phyloP scores from a whole-genome alignment of 208 protist genomes.

The Herpetomonas tarakana region DNA sequence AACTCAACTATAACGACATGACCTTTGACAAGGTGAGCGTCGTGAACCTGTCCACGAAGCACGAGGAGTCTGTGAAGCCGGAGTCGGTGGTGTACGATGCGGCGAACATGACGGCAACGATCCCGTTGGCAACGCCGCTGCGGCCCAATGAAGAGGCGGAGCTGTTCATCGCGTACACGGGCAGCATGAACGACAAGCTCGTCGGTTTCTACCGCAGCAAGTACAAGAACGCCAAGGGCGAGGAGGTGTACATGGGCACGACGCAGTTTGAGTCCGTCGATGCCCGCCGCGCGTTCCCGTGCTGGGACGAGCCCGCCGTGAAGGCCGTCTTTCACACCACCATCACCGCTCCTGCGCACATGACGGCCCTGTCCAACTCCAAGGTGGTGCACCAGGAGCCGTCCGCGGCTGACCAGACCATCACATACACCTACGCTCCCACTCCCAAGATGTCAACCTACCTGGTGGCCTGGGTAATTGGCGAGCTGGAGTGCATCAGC shows the following conservation, averaged over 20 bases:
- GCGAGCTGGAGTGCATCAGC: slow-evolving; percentile 72
- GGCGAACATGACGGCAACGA: slow-evolving; percentile 21
- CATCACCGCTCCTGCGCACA: slow-evolving; percentile 61
- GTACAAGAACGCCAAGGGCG: slow-evolving; percentile 73
- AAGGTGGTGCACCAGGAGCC: slow-evolving; percentile 10
- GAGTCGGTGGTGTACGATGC: slow-evolving; percentile 30
- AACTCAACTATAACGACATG: slow-evolving; percentile 67
- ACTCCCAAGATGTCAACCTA: slow-evolving; percentile 95
- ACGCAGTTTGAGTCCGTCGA: slow-evolving; percentile 95
- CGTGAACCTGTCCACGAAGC: slow-evolving; percentile 1
- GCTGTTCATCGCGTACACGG: slow-evolving; percentile 81
- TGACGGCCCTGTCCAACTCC: slow-evolving; percentile 87
- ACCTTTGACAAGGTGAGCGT: slow-evolving; percentile 37
- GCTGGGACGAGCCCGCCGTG: slow-evolving; percentile 94
- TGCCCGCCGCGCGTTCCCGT: slow-evolving; percentile 91
- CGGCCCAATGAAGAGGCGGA: slow-evolving; percentile 13
- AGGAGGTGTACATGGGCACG: slow-evolving; percentile 51
- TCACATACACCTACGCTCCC: slow-evolving; percentile 57
- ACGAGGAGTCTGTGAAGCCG: neutral
- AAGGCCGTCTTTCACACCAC: slow-evolving; percentile 94
- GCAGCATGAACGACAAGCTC: slow-evolving; percentile 90
- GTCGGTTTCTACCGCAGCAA: slow-evolving; percentile 92
- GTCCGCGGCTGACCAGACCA: neutral
- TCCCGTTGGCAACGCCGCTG: slow-evolving; percentile 23
- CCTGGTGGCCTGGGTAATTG: slow-evolving; percentile 93